Evolutionary conservation across 345 rosid species (phyloP).

Genomic region (Turritis glabra): DNA sequence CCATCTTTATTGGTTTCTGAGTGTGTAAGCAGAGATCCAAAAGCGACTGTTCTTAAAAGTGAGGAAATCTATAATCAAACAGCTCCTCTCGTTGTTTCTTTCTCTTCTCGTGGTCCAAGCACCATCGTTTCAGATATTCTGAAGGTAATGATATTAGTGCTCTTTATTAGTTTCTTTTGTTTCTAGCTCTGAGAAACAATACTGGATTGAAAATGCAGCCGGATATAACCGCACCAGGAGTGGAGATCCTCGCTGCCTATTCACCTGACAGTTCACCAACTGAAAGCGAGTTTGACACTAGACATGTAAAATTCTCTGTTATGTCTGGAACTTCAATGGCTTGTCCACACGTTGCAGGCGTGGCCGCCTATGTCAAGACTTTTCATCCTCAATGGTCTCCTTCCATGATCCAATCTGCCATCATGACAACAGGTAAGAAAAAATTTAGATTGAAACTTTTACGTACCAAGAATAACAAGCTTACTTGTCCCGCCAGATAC

Average conservation of each 20-base stretch:
- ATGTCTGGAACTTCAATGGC: slow-evolving; percentile 63
- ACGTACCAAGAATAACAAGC: neutral
- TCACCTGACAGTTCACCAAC: slow-evolving; percentile 35
- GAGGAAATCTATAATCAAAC: slow-evolving; percentile 21
- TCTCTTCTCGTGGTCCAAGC: slow-evolving; percentile 47
- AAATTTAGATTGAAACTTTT: neutral
- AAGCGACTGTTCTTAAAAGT: slow-evolving; percentile 35
- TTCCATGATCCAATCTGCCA: slow-evolving; percentile 60
- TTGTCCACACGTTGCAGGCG: slow-evolving; percentile 57
- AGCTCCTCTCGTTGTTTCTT: slow-evolving; percentile 40
- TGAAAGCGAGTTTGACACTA: neutral
- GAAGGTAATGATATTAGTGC: slow-evolving; percentile 27
- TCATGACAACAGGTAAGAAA: slow-evolving; percentile 61
- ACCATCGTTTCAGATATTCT: slow-evolving; percentile 27
- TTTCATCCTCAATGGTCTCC: slow-evolving; percentile 60
- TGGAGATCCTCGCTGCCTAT: slow-evolving; percentile 48
- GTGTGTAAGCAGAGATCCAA: slow-evolving; percentile 16
- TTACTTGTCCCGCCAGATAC: slow-evolving; percentile 2
- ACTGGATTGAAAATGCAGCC: slow-evolving; percentile 40
- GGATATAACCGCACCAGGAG: slow-evolving; percentile 54
- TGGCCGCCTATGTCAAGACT: slow-evolving; percentile 46
- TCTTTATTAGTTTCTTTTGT: neutral
- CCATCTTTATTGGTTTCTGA: neutral
- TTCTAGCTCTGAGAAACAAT: neutral
- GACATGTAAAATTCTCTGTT: slow-evolving; percentile 38